phyloP scores from a whole-genome alignment of 1,139 yeast genomes.

The Magnusiomyces fungicola region DNA sequence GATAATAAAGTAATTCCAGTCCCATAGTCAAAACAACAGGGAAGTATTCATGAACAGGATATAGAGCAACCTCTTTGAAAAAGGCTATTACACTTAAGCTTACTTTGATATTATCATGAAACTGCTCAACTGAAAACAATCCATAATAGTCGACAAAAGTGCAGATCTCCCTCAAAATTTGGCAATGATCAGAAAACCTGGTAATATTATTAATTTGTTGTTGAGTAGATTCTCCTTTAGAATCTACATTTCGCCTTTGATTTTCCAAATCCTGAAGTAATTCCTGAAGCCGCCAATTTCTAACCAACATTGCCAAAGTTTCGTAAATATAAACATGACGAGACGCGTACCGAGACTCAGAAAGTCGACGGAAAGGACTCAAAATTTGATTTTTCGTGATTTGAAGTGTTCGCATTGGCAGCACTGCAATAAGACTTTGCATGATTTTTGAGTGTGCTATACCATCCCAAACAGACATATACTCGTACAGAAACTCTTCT shows the following conservation, averaged over 20 bases:
- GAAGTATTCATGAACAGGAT: constrained; percentile 23
- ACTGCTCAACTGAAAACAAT: constrained; percentile 16
- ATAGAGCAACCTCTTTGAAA: constrained; percentile 23
- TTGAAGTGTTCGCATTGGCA: constrained; percentile 18
- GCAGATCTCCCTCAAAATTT: constrained; percentile 14
- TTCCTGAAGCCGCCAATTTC: constrained; percentile 13
- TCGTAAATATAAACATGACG: constrained; percentile 4
- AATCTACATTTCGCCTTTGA: too few species aligned
- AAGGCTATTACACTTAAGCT: constrained; percentile 20
- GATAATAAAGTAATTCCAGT: constrained; percentile 35
- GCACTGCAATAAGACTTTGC: constrained; percentile 15
- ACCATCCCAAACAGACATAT: constrained; percentile 18
- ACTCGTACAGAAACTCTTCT: constrained; percentile 20
- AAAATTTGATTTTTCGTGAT: constrained; percentile 14
- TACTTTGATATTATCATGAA: constrained; percentile 19
- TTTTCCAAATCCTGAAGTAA: too few species aligned
- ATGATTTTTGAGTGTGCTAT: constrained; percentile 12
- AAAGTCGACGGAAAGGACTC: constrained; percentile 14
- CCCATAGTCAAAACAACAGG: constrained; percentile 35
- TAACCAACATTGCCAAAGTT: neutral
- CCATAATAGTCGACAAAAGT: constrained; percentile 20
- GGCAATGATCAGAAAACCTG: constrained; percentile 12
- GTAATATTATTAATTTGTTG: too few species aligned
- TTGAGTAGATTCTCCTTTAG: too few species aligned
- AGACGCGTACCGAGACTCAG: constrained; percentile 7